Conservation (phyloP, 1,284 basidiomycete species). For the Ustilago shanxiensis region DNA sequence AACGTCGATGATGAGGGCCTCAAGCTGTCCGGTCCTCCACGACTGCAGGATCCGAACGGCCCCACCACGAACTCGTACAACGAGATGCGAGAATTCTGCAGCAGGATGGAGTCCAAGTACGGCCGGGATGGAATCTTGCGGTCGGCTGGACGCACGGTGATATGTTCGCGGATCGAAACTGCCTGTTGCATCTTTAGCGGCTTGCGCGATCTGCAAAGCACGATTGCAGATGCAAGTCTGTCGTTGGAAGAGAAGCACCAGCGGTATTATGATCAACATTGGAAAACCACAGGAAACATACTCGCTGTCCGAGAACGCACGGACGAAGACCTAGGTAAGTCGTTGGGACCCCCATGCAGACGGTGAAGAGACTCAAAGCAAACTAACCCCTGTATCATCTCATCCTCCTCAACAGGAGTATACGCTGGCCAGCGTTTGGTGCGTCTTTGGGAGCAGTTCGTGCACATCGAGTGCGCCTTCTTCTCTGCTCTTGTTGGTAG, state of each 20-base stretch:
- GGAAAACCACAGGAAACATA: not conserved
- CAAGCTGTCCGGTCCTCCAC: conserved; percentile 9
- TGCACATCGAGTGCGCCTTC: conserved; percentile 27
- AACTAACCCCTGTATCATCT: too few species aligned
- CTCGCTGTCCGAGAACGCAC: conserved; percentile 15
- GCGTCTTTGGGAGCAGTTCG: conserved; percentile 25
- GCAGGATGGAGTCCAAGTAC: conserved; percentile 7
- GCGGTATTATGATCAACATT: not conserved
- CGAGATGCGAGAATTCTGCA: conserved; percentile 23
- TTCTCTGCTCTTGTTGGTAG: conserved; percentile 5
- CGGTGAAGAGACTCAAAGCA: too few species aligned
- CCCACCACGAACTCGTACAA: not conserved
- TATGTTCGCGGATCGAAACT: conserved; percentile 12
- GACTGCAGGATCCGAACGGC: conserved; percentile 12
- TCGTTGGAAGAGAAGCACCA: conserved; percentile 12
- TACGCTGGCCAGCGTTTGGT: conserved; percentile 23
- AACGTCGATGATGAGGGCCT: conserved; percentile 21
- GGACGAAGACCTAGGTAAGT: conserved; percentile 16
- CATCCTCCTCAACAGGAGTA: not conserved
- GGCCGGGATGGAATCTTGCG: conserved; percentile 29
- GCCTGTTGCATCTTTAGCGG: conserved; percentile 11
- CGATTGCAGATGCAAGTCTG: not conserved
- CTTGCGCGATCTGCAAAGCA: conserved; percentile 4
- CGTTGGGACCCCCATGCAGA: too few species aligned
- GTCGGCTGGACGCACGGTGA: conserved; percentile 24